Percentiles rank a stretch among this genome's conserved stretches.
These are phyloP conservation scores for Eucalyptus rudis DNA, from an alignment of 345 rosid species.

Conservation along the genomic window DNA sequence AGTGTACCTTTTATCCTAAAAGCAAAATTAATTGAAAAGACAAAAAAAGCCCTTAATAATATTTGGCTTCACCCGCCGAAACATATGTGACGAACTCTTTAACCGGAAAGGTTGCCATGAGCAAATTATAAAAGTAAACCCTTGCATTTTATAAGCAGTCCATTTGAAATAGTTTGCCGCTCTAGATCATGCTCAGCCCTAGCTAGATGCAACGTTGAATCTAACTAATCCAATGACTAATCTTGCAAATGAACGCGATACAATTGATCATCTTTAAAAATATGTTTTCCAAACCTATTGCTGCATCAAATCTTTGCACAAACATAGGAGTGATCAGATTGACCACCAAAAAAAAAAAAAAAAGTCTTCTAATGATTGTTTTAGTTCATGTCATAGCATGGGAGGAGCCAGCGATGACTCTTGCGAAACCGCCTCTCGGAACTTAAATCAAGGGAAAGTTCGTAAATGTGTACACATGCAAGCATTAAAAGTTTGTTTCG, in stretches of 20 bases:
- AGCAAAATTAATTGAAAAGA: too few relatives aligned
- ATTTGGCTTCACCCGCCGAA: too few relatives aligned
- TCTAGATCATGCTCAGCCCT: accelerated
- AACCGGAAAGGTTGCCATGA: neutral
- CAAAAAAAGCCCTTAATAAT: too few relatives aligned
- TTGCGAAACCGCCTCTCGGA: neutral
- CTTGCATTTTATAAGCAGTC: neutral
- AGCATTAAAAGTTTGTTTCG: neutral
- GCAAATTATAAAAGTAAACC: neutral
- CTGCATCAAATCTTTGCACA: neutral
- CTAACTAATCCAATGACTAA: neutral
- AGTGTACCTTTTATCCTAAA: too few relatives aligned
- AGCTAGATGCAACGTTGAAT: neutral
- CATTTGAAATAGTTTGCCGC: neutral
- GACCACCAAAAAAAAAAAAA: neutral
- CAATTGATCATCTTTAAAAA: neutral
- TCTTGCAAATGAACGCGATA: accelerated
- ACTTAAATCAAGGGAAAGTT: neutral
- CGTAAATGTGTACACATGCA: neutral
- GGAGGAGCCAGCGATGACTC: neutral
- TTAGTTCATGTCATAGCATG: neutral
- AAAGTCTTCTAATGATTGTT: neutral
- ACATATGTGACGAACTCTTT: neutral
- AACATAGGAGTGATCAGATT: neutral
- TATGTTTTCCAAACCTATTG: neutral